Evolutionary conservation across 2,329 filamentous ascomycete genomes (phyloP).

Genomic region (Stromatinia cepivora): DNA sequence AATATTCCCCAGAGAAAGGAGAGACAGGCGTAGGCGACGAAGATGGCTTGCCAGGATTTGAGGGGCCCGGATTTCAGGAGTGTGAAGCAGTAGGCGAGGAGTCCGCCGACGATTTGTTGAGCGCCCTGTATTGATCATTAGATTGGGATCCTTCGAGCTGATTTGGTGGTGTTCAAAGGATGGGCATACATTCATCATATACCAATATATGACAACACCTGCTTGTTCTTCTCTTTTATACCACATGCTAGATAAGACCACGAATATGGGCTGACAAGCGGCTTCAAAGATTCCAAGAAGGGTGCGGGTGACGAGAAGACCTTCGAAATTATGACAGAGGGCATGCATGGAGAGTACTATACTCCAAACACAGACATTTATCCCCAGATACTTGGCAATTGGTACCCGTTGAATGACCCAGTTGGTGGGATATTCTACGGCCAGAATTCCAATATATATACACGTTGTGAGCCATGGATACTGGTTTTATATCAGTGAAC

Average conservation of each 20-base stretch:
- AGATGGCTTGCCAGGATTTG: conserved; percentile 63
- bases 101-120: conserved; percentile 65
- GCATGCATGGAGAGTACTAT: conserved; percentile 15
- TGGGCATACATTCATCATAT: conserved; percentile 41
- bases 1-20: conserved; percentile 45
- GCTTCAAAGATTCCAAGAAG: conserved; percentile 68
- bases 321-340: conserved; percentile 55
- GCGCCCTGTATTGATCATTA: conserved; percentile 48
- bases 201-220: conserved; percentile 57
- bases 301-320: conserved; percentile 63
- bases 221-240: conserved; percentile 71
- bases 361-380: conserved; percentile 22
- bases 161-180: no score
- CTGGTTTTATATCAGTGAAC: conserved; percentile 25
- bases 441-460: conserved; percentile 35
- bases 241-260: conserved; percentile 63
- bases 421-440: conserved; percentile 45
- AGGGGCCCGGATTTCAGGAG: conserved; percentile 52
- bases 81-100: conserved; percentile 62
- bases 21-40: conserved; percentile 49
- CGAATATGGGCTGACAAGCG: conserved; percentile 65
- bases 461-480: conserved; percentile 37
- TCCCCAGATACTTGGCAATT: conserved; percentile 17
- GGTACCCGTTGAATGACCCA: conserved; percentile 37
- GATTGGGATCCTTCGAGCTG: neutral